A percentile compares a stretch with the other conserved stretches of the same genome.
Conservation (phyloP, 345 rosid species). For the Eucalyptus cloeziana region DNA sequence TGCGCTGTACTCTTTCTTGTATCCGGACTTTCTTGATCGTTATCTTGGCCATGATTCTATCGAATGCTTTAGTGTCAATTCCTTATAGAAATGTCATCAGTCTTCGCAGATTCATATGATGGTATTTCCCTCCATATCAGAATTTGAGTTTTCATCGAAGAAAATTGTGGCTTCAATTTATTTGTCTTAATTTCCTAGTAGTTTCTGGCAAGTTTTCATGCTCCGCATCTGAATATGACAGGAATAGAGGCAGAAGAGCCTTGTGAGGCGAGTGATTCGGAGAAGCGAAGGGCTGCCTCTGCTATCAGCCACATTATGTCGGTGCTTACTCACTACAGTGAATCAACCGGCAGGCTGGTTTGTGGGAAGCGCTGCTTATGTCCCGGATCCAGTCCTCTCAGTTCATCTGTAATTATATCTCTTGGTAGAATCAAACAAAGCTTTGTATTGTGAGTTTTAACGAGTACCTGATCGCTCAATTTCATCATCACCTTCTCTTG, state of each 20-base stretch:
- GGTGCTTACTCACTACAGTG: constrained; percentile 47
- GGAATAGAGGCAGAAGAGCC: constrained; percentile 49
- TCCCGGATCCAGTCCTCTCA: constrained; percentile 30
- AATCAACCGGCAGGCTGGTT: constrained; percentile 50
- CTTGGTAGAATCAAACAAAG: constrained; percentile 99
- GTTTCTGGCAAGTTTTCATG: background rate
- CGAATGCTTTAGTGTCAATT: background rate
- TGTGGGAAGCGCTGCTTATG: constrained; percentile 41
- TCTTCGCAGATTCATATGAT: background rate
- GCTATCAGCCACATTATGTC: constrained; percentile 51
- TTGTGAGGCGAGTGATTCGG: constrained; percentile 66
- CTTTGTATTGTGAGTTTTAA: constrained; percentile 97
- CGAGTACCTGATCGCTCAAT: constrained; percentile 15
- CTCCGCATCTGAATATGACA: background rate
- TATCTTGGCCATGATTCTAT: background rate
- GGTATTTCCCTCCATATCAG: background rate
- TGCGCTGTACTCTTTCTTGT: background rate
- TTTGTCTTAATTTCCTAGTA: background rate
- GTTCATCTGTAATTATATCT: constrained; percentile 67
- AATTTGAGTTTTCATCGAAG: background rate
- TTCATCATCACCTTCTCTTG: background rate
- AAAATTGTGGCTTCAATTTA: background rate
- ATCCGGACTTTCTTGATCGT: background rate
- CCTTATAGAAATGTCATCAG: background rate
- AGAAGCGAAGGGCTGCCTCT: constrained; percentile 45